phyloP scores from a whole-genome alignment of 2,329 filamentous ascomycete species.

The Epichloe hybrida region DNA sequence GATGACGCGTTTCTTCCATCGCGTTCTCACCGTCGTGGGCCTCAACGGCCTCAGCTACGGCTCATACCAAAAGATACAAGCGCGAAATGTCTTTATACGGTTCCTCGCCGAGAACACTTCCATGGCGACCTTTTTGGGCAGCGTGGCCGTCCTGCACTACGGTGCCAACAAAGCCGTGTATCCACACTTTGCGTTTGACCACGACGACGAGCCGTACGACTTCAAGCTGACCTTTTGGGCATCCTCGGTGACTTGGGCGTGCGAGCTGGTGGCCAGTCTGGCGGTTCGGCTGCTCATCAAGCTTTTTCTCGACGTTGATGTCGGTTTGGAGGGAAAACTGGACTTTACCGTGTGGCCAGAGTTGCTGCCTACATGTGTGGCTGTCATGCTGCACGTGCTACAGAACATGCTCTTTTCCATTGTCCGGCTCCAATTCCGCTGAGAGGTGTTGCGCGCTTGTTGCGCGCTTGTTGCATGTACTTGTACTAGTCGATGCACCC shows the following conservation, averaged over 20 bases:
- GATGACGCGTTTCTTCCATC: conserved; percentile 47
- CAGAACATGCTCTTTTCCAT: conserved; percentile 64
- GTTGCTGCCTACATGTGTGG: conserved; percentile 50
- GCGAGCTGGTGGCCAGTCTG: conserved; percentile 49
- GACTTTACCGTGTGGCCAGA: conserved; percentile 55
- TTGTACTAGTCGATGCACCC: neutral
- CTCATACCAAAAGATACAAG: conserved; percentile 52
- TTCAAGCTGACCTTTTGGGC: conserved; percentile 51
- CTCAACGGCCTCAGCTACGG: conserved; percentile 46
- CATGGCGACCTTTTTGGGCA: conserved; percentile 55
- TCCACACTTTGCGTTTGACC: conserved; percentile 55
- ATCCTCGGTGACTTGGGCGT: conserved; percentile 51
- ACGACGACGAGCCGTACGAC: conserved; percentile 36
- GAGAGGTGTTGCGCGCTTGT: neutral
- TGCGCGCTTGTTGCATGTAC: neutral
- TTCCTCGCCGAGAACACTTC: conserved; percentile 54
- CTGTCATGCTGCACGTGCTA: conserved; percentile 53
- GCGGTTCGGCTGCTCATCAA: conserved; percentile 45
- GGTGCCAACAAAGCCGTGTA: conserved; percentile 55
- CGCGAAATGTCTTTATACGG: conserved; percentile 53
- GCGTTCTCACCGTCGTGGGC: conserved; percentile 36
- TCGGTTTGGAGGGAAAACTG: conserved; percentile 49
- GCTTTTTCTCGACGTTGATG: conserved; percentile 45
- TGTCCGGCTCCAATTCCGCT: conserved; percentile 44
- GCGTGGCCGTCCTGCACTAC: conserved; percentile 52